Base-by-base conservation (phyloP, 768 basidiomycete genomes). In the Russula earlei region DNA sequence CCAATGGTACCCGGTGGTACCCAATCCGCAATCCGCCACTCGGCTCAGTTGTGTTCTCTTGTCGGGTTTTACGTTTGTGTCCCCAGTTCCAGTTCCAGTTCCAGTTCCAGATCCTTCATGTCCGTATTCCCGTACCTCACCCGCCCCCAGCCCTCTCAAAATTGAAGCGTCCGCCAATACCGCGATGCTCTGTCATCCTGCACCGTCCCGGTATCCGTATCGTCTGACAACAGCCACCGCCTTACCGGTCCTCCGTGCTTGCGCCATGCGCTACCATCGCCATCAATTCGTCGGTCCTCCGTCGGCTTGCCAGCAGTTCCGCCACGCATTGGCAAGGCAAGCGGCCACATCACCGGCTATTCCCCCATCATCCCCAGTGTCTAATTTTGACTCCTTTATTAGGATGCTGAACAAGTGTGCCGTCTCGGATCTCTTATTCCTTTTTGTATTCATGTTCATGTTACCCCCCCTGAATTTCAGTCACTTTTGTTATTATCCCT, bases 21-120 rank as follows among this genome's bases (percentile, higher is more conserved):
- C 29, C 29, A n/a, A 31, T 31, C 29, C 29, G 29, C 56, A 58
- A 58, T 53, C 56, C 56, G 56, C 51, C 56, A 51, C 55, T 56
- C 55, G 55, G 54, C 54, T 55, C 54, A 48, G 54, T 34, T 49
- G 56, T 49, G 50, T 36, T 51, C 56, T 41, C 50, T 24, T n/a
- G n/a, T n/a, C 25, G 17, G 31, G 25, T 29, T 57, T 52, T 57
- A 56, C 56, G 56, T 57, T 52, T 57, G 20, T 11, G 20, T 4
- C 20, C 22, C 43, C 24, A 24, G 43, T 15, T 20, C 44, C 27
- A 45, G 44, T n/a, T 29, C 44, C n/a, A n/a, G n/a, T n/a, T n/a
- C n/a, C n/a, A n/a, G 29, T 45, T 45, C n/a, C 27, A 27, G 27
- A 11, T 33, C 31, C 11, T 33, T 33, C 31, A 33, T 33, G 31